phyloP scores from a whole-genome alignment of 495 filamentous ascomycete species.

The Collariella sp. region DNA sequence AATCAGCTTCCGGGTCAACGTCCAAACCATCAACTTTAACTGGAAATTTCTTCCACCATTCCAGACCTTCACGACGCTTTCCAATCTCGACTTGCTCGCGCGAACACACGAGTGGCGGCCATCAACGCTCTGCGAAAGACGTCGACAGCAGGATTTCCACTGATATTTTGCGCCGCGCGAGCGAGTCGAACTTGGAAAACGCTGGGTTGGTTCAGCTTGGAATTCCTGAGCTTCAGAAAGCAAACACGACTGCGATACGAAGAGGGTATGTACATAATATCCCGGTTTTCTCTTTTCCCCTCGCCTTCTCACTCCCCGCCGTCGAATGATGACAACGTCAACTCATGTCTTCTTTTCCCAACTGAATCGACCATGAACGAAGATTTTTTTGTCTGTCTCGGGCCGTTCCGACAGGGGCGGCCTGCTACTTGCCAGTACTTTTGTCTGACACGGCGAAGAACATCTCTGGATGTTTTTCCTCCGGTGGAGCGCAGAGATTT shows the following conservation, averaged over 20 bases:
- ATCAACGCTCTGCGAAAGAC: background rate
- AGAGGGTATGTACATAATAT: slow-evolving; percentile 20
- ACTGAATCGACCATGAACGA: slow-evolving; percentile 91
- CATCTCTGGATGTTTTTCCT: slow-evolving; percentile 1
- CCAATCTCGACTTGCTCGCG: background rate
- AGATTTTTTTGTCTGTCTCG: slow-evolving; percentile 59
- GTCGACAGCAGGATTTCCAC: too few species aligned
- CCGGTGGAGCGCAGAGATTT: slow-evolving; percentile 5
- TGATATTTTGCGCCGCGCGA: background rate
- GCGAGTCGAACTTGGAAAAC: slow-evolving; percentile 3
- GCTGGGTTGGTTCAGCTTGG: background rate
- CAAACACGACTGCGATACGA: background rate
- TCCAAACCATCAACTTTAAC: slow-evolving; percentile 2
- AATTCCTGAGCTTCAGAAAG: background rate
- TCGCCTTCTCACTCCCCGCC: slow-evolving; percentile 9
- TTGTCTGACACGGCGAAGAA: slow-evolving; percentile 57
- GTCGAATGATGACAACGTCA: slow-evolving; percentile 71
- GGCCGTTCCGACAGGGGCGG: slow-evolving; percentile 53
- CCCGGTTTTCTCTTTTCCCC: slow-evolving; percentile 5
- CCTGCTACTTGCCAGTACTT: slow-evolving; percentile 98
- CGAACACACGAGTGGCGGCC: background rate
- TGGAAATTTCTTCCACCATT: slow-evolving; percentile 2
- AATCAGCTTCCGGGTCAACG: background rate
- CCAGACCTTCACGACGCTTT: slow-evolving; percentile 1
- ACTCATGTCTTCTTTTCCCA: slow-evolving; percentile 83